Percentiles rank a stretch among this genome's conserved stretches.
These are phyloP conservation scores for Sechiopsis laciniata DNA, from an alignment of 306 rosid genomes.

Conservation along the genomic window DNA sequence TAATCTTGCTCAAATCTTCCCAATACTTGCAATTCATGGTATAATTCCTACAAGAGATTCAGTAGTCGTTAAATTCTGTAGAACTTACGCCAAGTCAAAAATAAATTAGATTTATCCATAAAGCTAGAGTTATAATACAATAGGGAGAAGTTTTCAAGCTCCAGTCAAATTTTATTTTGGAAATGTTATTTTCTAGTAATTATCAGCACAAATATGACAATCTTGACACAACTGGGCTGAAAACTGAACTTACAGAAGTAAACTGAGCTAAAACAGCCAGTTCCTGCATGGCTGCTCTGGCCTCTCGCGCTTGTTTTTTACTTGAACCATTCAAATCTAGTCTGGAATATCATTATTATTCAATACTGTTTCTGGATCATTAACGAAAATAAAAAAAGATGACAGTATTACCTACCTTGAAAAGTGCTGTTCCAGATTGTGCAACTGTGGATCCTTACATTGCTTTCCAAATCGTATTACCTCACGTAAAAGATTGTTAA, in stretches of 20 bases:
- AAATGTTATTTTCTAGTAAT: neutral
- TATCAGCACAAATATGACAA: neutral
- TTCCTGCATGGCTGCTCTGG: constrained; percentile 65
- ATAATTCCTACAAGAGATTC: constrained; percentile 53
- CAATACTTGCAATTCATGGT: constrained; percentile 60
- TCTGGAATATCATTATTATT: constrained; percentile 46
- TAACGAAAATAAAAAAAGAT: constrained; percentile 20
- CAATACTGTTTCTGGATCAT: constrained; percentile 24
- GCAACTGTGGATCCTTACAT: constrained; percentile 94
- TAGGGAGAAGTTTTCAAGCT: neutral
- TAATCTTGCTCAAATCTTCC: constrained; percentile 89
- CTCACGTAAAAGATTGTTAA: constrained; percentile 56
- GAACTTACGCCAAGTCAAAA: neutral
- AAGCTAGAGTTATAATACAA: neutral
- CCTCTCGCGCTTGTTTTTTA: constrained; percentile 40
- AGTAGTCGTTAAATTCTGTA: neutral
- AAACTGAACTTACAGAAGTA: constrained; percentile 63
- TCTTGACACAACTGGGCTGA: neutral
- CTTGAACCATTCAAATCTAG: constrained; percentile 45
- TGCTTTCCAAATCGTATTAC: constrained; percentile 76
- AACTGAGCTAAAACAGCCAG: constrained; percentile 52
- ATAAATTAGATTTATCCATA: neutral
- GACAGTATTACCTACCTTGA: constrained; percentile 38
- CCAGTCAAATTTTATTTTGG: neutral
- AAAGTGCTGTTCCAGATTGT: constrained; percentile 68